phyloP scores from a whole-genome alignment of 1,284 basidiomycete genomes.

The Boletus mariae region DNA sequence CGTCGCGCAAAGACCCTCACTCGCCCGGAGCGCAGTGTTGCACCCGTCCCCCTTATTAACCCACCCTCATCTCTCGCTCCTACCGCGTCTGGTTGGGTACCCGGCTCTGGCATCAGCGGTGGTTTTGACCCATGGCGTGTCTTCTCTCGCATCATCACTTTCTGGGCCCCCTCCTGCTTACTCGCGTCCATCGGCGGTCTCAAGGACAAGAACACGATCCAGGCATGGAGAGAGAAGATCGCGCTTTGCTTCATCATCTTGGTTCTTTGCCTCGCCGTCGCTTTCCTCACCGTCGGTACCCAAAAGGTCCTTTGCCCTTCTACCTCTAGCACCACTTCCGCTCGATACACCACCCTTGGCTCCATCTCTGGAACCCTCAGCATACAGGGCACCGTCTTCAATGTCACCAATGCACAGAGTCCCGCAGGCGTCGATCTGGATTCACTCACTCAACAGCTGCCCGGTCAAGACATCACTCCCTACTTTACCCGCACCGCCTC shows the following conservation, averaged over 20 bases:
- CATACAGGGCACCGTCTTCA: conserved; percentile 76
- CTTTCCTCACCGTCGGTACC: conserved; percentile 93
- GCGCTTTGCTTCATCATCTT: conserved; percentile 86
- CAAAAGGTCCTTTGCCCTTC: conserved; percentile 89
- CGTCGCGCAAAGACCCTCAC: conserved; percentile 93
- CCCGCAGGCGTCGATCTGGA: conserved; percentile 56
- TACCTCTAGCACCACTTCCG: conserved; percentile 52
- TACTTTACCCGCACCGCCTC: conserved; percentile 70
- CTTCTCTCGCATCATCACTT: conserved; percentile 79
- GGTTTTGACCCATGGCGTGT: conserved; percentile 78
- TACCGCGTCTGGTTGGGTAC: conserved; percentile 31
- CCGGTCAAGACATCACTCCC: conserved; percentile 87
- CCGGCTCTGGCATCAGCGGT: conserved; percentile 32
- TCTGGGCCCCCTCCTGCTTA: conserved; percentile 85
- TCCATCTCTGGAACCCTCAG: conserved; percentile 64
- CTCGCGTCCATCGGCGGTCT: conserved; percentile 77
- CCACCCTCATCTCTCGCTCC: conserved; percentile 49
- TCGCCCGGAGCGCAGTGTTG: conserved; percentile 90
- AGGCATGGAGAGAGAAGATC: conserved; percentile 99
- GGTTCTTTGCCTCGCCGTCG: conserved; percentile 76
- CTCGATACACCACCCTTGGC: conserved; percentile 67
- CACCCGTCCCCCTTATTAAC: conserved; percentile 91
- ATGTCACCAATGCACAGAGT: conserved; percentile 59
- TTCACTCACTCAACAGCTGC: conserved; percentile 51
- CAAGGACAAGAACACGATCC: conserved; percentile 71